Conservation (phyloP, 371 early-diverging fungal species). For the Apophysomyces sp. region DNA sequence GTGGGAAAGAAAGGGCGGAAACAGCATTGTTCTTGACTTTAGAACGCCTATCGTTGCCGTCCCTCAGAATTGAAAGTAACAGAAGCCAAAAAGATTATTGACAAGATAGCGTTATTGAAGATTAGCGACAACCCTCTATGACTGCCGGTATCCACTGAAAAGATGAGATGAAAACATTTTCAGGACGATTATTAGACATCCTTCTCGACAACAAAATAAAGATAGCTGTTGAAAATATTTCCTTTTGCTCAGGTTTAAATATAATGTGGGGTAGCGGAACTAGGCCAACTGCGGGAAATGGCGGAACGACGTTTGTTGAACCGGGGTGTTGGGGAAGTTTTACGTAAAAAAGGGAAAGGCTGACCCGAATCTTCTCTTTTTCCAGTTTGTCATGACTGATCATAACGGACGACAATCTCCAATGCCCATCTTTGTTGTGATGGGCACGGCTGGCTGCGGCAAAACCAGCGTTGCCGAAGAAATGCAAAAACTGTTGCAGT, state of each 20-base stretch:
- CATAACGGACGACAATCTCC: conserved; percentile 1
- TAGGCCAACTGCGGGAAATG: conserved; percentile 1
- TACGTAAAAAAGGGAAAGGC: background rate
- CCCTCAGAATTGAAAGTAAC: no score
- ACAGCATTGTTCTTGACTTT: no score
- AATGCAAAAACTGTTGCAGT: conserved; percentile 40
- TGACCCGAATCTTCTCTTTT: background rate
- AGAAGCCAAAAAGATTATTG: no score
- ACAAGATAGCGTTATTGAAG: no score
- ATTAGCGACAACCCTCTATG: no score
- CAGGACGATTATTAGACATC: no score
- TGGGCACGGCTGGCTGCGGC: conserved; percentile 70
- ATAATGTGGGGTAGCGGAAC: background rate
- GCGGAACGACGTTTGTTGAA: background rate
- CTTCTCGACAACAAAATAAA: no score
- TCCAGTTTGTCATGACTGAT: background rate
- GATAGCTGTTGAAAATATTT: no score
- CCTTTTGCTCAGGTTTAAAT: background rate
- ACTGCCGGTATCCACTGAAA: no score
- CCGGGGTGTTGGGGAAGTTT: background rate
- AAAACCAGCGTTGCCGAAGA: conserved; percentile 56
- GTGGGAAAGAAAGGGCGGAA: no score
- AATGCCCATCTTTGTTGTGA: conserved; percentile 25
- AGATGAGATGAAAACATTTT: no score
- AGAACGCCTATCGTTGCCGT: no score